Percentiles rank a stretch among this genome's conserved stretches.
Conservation (phyloP, 768 basidiomycete species). For the Naganishia vaughanmartiniae region DNA sequence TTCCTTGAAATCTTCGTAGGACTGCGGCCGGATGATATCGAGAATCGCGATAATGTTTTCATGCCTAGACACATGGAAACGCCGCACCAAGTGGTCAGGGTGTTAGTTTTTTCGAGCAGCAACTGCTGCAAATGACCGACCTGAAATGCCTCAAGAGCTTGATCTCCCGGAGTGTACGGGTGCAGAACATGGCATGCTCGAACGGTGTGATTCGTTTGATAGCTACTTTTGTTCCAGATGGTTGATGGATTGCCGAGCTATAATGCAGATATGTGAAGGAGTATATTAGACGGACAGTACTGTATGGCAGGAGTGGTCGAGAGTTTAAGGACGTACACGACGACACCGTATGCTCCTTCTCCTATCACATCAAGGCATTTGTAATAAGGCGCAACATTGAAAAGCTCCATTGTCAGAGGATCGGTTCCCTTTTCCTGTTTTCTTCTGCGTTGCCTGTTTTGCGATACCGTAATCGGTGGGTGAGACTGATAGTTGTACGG, state of each 20-base stretch:
- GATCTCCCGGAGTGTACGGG: conserved; percentile 81
- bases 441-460: no score
- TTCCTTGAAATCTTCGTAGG: conserved; percentile 79
- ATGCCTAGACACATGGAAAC: conserved; percentile 30
- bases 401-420: conserved; percentile 32
- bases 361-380: conserved; percentile 49
- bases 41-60: conserved; percentile 81
- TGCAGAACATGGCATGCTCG: conserved; percentile 92
- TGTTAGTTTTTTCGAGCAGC: no score
- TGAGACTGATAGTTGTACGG: not conserved
- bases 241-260: conserved; percentile 76
- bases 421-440: no score
- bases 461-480: not conserved
- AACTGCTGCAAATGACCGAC: no score
- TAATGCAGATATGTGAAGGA: not conserved
- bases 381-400: conserved; percentile 45
- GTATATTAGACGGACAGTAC: not conserved
- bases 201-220: conserved; percentile 96
- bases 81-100: no score
- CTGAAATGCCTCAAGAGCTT: conserved; percentile 62
- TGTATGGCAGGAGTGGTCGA: not conserved
- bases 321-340: conserved; percentile 57
- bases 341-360: conserved; percentile 81
- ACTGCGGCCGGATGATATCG: conserved; percentile 78
- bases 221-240: conserved; percentile 85